phyloP scores from a whole-genome alignment of 2,329 filamentous ascomycete species.

The Tolypocladium amazonense region DNA sequence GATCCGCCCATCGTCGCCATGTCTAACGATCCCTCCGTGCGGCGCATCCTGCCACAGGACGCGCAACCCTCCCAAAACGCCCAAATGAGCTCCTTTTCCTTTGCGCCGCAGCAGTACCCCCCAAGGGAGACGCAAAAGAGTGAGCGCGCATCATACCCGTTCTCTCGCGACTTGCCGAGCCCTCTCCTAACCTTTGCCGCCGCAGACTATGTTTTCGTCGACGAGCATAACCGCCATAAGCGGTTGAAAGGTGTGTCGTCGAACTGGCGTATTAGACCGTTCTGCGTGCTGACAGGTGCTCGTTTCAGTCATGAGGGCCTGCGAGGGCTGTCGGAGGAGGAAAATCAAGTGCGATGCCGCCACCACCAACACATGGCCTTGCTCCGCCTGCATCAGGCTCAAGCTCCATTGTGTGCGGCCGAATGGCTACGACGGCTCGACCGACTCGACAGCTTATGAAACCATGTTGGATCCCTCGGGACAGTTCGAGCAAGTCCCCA shows the following conservation, averaged over 20 bases:
- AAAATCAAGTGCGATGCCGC: slow-evolving; percentile 99
- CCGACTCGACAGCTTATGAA: slow-evolving; percentile 24
- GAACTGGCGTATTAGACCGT: background rate
- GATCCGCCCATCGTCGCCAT: slow-evolving; percentile 26
- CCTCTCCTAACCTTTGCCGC: slow-evolving; percentile 18
- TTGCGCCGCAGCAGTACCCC: slow-evolving; percentile 49
- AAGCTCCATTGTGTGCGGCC: slow-evolving; percentile 92
- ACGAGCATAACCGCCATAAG: slow-evolving; percentile 97
- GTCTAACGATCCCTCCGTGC: slow-evolving; percentile 49
- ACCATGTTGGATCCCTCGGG: slow-evolving; percentile 18
- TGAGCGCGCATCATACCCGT: slow-evolving; percentile 30
- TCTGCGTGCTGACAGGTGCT: slow-evolving; percentile 1
- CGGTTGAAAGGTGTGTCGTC: slow-evolving; percentile 69
- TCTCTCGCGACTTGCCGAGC: background rate
- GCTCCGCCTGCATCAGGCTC: slow-evolving; percentile 81
- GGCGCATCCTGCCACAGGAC: slow-evolving; percentile 55
- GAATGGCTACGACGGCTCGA: slow-evolving; percentile 53
- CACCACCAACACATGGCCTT: slow-evolving; percentile 95
- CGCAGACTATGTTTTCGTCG: slow-evolving; percentile 94
- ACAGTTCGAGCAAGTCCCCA: slow-evolving; percentile 38
- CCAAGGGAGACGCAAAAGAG: slow-evolving; percentile 73
- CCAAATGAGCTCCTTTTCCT: slow-evolving; percentile 61
- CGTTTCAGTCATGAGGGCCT: slow-evolving; percentile 79
- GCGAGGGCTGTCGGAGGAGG: slow-evolving; percentile 84
- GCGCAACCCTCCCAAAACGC: slow-evolving; percentile 32